phyloP scores from a whole-genome alignment of 106 monocot genomes.

The Platanthera zijinensis region DNA sequence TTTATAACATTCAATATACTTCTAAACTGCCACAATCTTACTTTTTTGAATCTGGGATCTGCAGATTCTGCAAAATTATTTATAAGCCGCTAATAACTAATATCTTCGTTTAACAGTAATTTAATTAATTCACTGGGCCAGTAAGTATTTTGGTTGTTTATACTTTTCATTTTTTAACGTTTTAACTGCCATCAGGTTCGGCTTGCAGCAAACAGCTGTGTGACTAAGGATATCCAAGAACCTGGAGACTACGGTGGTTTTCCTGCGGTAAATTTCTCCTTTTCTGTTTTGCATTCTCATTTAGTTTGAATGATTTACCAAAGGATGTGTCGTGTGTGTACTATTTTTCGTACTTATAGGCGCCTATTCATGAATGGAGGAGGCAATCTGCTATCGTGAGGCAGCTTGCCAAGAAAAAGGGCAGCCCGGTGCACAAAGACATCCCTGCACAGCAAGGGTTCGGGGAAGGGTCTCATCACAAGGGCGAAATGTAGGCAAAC shows the following conservation, averaged over 20 bases:
- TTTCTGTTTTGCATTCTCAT: background rate
- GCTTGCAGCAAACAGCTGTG: conserved; percentile 73
- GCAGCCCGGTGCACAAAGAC: no score
- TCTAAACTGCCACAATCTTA: no score
- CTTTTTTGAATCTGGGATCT: no score
- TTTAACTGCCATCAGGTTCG: conserved; percentile 46
- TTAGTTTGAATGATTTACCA: background rate
- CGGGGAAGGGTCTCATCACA: no score
- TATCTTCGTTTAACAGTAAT: no score
- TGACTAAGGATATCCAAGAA: conserved; percentile 70
- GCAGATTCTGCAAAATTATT: no score
- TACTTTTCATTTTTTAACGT: background rate
- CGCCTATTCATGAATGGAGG: conserved; percentile 5
- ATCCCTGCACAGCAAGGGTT: no score
- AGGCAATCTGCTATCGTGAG: background rate
- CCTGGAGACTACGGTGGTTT: conserved; percentile 96
- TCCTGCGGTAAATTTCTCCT: conserved; percentile 54
- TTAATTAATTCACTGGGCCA: background rate
- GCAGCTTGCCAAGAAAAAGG: background rate
- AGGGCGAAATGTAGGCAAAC: no score
- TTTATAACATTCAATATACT: no score
- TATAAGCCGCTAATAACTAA: no score
- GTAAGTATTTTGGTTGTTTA: background rate
- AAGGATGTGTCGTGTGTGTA: background rate
- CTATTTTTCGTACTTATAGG: background rate